Percentiles rank a stretch among this genome's conserved stretches.
Conservation (phyloP, 176 grass and related monocot species). For the Areca catechu region DNA sequence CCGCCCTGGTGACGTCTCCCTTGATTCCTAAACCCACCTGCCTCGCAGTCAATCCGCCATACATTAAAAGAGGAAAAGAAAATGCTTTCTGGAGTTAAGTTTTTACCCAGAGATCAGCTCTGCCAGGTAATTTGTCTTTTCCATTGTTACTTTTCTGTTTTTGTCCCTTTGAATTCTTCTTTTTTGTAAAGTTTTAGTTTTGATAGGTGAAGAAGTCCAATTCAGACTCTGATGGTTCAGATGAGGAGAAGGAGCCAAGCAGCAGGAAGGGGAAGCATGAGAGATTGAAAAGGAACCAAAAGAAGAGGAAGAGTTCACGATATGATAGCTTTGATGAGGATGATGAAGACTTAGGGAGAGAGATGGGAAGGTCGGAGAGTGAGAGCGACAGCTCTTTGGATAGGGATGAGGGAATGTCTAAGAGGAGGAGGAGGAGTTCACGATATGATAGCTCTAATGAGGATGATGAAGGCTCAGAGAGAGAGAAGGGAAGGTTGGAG, state of each 20-base stretch:
- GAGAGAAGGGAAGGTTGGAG: neutral
- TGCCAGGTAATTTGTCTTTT: neutral
- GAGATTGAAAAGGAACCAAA: constrained; percentile 11
- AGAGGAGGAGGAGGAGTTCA: constrained; percentile 26
- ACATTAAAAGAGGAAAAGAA: neutral
- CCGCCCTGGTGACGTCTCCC: too few relatives aligned
- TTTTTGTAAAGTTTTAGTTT: neutral
- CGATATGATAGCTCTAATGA: too few relatives aligned
- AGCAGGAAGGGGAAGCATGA: constrained; percentile 27
- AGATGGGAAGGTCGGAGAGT: constrained; percentile 4
- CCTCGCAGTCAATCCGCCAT: too few relatives aligned
- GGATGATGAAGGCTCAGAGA: too few relatives aligned
- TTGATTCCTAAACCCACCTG: too few relatives aligned
- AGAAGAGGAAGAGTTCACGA: constrained; percentile 13
- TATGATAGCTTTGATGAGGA: too few relatives aligned
- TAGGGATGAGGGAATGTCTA: constrained; percentile 18
- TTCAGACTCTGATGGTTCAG: constrained; percentile 38
- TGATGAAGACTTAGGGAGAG: too few relatives aligned
- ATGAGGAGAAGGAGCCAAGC: constrained; percentile 23
- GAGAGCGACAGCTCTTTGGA: constrained; percentile 22
- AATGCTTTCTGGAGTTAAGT: constrained; percentile 4
- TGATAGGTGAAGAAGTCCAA: constrained; percentile 9
- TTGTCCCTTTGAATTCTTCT: neutral
- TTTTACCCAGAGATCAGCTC: constrained; percentile 5
- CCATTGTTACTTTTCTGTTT: neutral